Evolutionary conservation across 1,139 yeast genomes (phyloP), one percentile per base, ranked within the genome.

Genomic region (Debaryomyces sp.): DNA sequence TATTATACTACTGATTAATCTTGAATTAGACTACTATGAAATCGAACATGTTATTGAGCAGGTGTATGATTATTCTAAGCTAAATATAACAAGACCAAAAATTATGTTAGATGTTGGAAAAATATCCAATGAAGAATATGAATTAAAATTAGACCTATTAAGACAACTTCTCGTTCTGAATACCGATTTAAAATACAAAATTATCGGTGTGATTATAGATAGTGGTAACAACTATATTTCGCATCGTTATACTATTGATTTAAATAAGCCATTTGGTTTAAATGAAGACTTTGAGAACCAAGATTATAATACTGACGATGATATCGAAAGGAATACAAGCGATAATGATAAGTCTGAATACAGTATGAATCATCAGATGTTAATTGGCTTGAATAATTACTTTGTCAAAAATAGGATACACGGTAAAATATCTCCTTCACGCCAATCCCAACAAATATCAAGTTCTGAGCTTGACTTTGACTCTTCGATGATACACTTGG

Each of bases 161-260:
- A 45, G 46, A 3, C 42, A 43, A 17, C 41, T 67, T 12, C 50
- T 68, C 22, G 43, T 54, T 6, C 22, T 34, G 21, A 51, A 51
- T 12, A 29, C 39, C 2, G 35, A 43, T 5, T 41, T 48, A 5
- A 56, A 52, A 15, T 46, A 51, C 22, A 58, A 59, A 42, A 54
- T 74, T 6, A 43, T 71, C 5, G 80, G 80, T 1, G 67, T 75
- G 6, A 48, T 69, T 52, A 58, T 75, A 18, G 76, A 75, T 51
- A 71, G 77, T 43, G 80, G 80, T 10, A 71, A 72, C 32, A 45
- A 58, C 32, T 74, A 74, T 51, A 51, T 63, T 15, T 66, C 71
- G 5, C 44, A 51, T 8, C 50, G 43, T 22, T 47, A 43, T 18
- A 34, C 48, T 7, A 50, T 55, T 26, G 52, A 51, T 36, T 38